Percentiles rank a stretch among this genome's conserved stretches.
Conservation (phyloP, 495 filamentous ascomycete species). For the Penicillium bovifimosum region DNA sequence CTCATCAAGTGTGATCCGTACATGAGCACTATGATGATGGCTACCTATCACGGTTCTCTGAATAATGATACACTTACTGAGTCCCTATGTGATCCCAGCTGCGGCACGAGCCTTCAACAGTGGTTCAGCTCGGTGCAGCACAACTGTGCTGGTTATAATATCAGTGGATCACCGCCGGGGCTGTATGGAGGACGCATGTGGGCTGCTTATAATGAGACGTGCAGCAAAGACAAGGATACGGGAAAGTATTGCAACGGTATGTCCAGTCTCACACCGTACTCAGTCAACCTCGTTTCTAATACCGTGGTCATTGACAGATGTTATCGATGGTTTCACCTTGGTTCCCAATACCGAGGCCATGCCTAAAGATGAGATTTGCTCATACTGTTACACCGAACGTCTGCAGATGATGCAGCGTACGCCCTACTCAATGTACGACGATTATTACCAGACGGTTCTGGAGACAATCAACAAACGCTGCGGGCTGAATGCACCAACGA, state of each 20-base stretch:
- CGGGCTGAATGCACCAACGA: not conserved
- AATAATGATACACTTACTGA: slow-evolving; percentile 8
- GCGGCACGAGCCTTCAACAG: not conserved
- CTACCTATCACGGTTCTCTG: not conserved
- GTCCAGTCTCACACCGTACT: too few relatives aligned
- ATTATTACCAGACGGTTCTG: not conserved
- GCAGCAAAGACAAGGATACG: slow-evolving; percentile 12
- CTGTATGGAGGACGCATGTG: slow-evolving; percentile 6
- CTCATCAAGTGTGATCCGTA: not conserved
- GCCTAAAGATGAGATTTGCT: slow-evolving; percentile 14
- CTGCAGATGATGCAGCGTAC: slow-evolving; percentile 16
- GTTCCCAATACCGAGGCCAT: slow-evolving; percentile 8
- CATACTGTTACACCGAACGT: slow-evolving; percentile 11
- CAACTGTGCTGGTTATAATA: slow-evolving; percentile 1
- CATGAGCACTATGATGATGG: not conserved
- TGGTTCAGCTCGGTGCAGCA: slow-evolving; percentile 1
- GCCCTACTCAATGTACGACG: slow-evolving; percentile 17
- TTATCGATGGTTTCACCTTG: slow-evolving; percentile 1
- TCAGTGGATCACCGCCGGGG: slow-evolving; percentile 1
- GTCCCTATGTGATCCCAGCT: not conserved
- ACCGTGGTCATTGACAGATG: not conserved
- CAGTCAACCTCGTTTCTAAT: too few relatives aligned
- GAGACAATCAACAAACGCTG: not conserved
- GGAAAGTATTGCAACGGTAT: not conserved
- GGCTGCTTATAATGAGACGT: slow-evolving; percentile 19